These are phyloP conservation scores for Alternaria gansuensis DNA, from an alignment of 2,329 filamentous ascomycete species.

Conservation along the genomic window DNA sequence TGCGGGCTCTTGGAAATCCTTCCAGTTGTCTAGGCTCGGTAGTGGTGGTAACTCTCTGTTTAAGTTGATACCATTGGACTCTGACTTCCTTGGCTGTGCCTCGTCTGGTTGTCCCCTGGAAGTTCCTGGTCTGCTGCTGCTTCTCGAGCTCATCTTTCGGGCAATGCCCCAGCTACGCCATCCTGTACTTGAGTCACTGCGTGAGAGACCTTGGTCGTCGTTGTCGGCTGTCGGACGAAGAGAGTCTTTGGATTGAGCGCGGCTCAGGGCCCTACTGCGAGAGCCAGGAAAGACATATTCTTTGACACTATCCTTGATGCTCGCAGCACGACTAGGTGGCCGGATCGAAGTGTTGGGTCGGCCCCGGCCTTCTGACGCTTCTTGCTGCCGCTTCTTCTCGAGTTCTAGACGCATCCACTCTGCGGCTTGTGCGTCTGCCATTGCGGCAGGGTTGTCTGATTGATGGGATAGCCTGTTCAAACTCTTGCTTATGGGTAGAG, in stretches of 20 bases:
- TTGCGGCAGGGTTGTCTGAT: constrained; percentile 45
- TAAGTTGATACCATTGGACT: constrained; percentile 49
- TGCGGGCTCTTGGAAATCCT: constrained; percentile 31
- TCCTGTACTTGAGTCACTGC: constrained; percentile 40
- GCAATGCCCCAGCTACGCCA: constrained; percentile 54
- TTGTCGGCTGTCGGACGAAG: constrained; percentile 30
- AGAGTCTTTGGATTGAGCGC: constrained; percentile 49
- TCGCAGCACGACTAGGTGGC: constrained; percentile 50
- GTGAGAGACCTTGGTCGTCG: constrained; percentile 33
- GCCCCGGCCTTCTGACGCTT: constrained; percentile 33
- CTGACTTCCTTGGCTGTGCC: constrained; percentile 41
- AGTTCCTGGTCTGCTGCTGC: constrained; percentile 44
- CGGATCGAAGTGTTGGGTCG: constrained; percentile 36
- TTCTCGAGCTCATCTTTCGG: constrained; percentile 46
- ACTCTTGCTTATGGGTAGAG: constrained; percentile 45
- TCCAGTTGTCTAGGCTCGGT: constrained; percentile 57
- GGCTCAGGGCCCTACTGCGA: constrained; percentile 36
- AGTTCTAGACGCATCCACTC: constrained; percentile 58
- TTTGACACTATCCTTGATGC: constrained; percentile 52
- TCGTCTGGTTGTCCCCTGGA: constrained; percentile 40
- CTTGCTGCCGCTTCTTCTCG: constrained; percentile 53
- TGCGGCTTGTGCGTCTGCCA: constrained; percentile 52
- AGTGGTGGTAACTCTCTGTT: constrained; percentile 60
- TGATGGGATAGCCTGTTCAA: constrained; percentile 49
- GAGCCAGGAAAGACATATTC: constrained; percentile 56